Conservation (phyloP, 176 grass and related monocot genomes). For the Zoysia japonica region DNA sequence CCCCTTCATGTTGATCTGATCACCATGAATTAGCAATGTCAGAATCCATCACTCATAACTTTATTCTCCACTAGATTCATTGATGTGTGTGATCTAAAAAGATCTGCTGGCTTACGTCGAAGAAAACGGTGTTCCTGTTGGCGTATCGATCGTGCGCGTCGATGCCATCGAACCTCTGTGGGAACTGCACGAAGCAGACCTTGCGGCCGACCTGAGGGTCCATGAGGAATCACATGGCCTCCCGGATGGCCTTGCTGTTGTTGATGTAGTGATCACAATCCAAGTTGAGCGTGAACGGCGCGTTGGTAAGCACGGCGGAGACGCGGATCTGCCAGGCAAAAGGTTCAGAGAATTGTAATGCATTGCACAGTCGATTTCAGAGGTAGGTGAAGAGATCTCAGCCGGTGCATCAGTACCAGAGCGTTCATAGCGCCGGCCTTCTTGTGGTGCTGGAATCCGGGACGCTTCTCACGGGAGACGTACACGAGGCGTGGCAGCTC, state of each 20-base stretch:
- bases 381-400: background rate
- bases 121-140: slow-evolving; percentile 98
- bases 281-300: slow-evolving; percentile 97
- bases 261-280: slow-evolving; percentile 99
- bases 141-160: slow-evolving; percentile 86
- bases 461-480: slow-evolving; percentile 97
- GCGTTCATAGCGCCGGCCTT: slow-evolving; percentile 99
- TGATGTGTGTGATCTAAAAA: background rate
- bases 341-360: background rate
- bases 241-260: slow-evolving; percentile 95
- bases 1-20: slow-evolving; percentile 99
- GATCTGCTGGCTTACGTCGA: slow-evolving; percentile 57
- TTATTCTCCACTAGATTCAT: background rate
- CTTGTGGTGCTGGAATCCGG: slow-evolving; percentile 97
- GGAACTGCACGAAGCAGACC: slow-evolving; percentile 97
- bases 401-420: slow-evolving; percentile 43
- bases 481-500: slow-evolving; percentile 94
- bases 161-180: slow-evolving; percentile 99
- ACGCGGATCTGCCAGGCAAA: slow-evolving; percentile 64
- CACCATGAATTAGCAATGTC: background rate
- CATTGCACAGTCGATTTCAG: background rate
- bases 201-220: slow-evolving; percentile 83
- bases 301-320: slow-evolving; percentile 95
- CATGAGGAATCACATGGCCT: slow-evolving; percentile 99
- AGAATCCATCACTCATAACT: background rate